Conservation (phyloP, 148 eudicot genomes). For the Pouteria glomerata region DNA sequence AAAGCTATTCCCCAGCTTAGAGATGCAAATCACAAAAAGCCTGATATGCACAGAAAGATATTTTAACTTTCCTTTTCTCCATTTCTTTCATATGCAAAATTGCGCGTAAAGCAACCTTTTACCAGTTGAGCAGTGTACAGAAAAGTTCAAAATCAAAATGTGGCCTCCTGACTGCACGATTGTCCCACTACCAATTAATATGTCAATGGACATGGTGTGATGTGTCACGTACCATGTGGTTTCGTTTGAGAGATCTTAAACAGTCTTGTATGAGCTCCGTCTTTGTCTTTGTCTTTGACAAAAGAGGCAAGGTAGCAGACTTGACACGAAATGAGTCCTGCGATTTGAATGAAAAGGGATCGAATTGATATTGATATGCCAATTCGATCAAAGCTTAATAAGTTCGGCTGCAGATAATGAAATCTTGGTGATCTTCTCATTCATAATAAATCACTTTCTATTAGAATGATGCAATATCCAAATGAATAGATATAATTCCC, state of each 20-base stretch:
- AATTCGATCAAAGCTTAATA: too few relatives aligned
- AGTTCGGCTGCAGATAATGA: too few relatives aligned
- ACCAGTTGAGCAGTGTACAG: background rate
- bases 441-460: background rate
- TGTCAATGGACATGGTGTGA: background rate
- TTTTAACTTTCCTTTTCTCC: background rate
- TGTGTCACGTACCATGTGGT: constrained; percentile 44
- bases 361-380: too few relatives aligned
- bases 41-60: background rate
- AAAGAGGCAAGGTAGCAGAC: constrained; percentile 12
- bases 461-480: background rate
- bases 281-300: constrained; percentile 24
- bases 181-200: constrained; percentile 2
- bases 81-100: too few relatives aligned
- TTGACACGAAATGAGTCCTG: constrained; percentile 24
- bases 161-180: background rate
- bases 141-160: background rate
- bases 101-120: background rate
- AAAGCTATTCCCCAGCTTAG: background rate
- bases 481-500: background rate
- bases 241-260: constrained; percentile 63
- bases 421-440: too few relatives aligned
- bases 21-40: background rate
- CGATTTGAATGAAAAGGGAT: background rate
- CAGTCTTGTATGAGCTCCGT: constrained; percentile 56